Conservation (phyloP, 306 rosid species). For the Sesbania bispinosa region DNA sequence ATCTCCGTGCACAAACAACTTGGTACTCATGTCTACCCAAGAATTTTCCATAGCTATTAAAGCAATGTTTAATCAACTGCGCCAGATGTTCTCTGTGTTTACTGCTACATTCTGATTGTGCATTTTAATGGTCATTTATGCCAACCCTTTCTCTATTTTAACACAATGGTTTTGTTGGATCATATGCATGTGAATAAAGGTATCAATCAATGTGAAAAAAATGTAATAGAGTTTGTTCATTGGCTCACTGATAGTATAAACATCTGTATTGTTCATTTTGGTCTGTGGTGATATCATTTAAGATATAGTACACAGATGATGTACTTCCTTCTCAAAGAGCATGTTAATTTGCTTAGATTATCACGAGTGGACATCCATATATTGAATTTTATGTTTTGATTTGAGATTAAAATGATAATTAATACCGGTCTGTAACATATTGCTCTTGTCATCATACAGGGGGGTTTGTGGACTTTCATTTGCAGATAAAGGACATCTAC, state of each 20-base stretch:
- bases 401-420: not conserved
- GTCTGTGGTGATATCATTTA: conserved; percentile 4
- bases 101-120: no score
- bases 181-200: not conserved
- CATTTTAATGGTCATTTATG: not conserved
- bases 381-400: not conserved
- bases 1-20: not conserved
- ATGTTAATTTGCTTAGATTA: not conserved
- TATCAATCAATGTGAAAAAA: not conserved
- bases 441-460: conserved; percentile 31
- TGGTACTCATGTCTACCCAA: not conserved
- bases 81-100: not conserved
- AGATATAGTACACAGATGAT: not conserved
- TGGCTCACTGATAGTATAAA: not conserved
- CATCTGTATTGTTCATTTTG: conserved; percentile 1
- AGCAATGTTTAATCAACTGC: not conserved
- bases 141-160: not conserved
- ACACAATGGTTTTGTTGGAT: not conserved
- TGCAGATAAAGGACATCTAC: conserved; percentile 36
- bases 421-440: not conserved
- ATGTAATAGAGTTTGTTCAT: not conserved
- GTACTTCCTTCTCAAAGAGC: not conserved
- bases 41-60: not conserved
- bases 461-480: conserved; percentile 49
- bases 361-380: conserved; percentile 2